Conservation (phyloP, 1,284 basidiomycete species). For the Leccinum pallidistipes region DNA sequence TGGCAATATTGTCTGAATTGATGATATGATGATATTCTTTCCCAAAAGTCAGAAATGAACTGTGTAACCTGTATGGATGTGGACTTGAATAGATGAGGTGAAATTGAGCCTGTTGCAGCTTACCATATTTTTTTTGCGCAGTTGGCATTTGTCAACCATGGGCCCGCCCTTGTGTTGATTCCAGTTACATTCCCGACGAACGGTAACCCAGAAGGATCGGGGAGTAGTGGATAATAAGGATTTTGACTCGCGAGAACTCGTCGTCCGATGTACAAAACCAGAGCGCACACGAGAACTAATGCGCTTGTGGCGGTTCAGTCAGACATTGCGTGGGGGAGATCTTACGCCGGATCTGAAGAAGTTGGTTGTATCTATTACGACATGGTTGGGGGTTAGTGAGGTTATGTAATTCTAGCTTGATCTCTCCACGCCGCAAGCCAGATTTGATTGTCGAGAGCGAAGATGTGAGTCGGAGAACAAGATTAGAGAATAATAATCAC, state of each 20-base stretch:
- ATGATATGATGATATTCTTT: too few relatives aligned
- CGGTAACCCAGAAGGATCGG: not conserved
- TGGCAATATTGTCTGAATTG: too few relatives aligned
- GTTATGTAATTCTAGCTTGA: not conserved
- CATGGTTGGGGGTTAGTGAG: not conserved
- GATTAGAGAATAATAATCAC: too few relatives aligned
- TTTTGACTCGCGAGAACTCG: not conserved
- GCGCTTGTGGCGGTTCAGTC: not conserved
- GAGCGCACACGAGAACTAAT: not conserved
- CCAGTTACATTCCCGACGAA: not conserved
- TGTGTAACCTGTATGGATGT: too few relatives aligned
- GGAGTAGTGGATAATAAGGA: not conserved
- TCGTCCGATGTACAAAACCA: not conserved
- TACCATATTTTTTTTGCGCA: not conserved
- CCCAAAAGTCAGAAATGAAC: conserved; percentile 9
- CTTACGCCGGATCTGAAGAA: not conserved
- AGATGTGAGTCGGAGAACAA: too few relatives aligned
- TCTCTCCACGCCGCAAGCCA: too few relatives aligned
- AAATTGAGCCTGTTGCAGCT: not conserved
- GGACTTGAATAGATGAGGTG: not conserved
- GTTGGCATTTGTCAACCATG: not conserved
- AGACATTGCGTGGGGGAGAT: not conserved
- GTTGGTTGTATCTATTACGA: not conserved
- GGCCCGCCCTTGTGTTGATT: not conserved
- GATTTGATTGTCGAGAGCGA: too few relatives aligned